Base-by-base conservation (phyloP, 169 alveolate species). In the Toxoplasma gondii region DNA sequence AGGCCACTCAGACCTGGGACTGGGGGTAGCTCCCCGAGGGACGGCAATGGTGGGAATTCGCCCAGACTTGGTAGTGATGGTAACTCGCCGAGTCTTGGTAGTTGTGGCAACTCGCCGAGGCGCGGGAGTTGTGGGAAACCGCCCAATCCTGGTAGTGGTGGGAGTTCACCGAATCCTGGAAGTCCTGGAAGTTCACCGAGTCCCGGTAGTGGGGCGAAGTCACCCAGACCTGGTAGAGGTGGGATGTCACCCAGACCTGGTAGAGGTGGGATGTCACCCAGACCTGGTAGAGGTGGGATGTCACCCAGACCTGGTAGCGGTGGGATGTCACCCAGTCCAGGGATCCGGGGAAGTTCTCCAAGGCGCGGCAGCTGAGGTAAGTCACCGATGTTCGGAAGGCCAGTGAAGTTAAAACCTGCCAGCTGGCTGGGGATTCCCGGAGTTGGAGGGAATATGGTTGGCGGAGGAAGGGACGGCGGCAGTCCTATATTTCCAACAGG, bases 281-380 rank as follows among this genome's bases (percentile, higher is more conserved):
- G 45, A 5, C 86, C 45, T 9, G 86, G 86, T 10, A 78, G 44
- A 1, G 22, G 49, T 1, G 86, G 86, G 22, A 78, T 10, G 5
- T 78, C 44, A 17, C 29, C 29, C 86, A 78, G 86, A 12, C n/a
- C 44, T 12, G 86, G 86, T 1, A 38, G 86, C 86, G 12, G 49
- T n/a, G 49, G 49, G 29, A 78, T 0, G 2, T 78, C 45, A 1
- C 49, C 49, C 45, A 78, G 86, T 12, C 86, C n/a, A 38, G 86
- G 86, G 16, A 78, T 17, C 44, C 7, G 86, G 86, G 86, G 86
- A 36, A 78, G 49, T n/a, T 78, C 44, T n/a, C 86, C 86, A 16
- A 78, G 86, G 43, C 86, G 27, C 39, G 86, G 86, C 29, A 78
- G 86, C 43, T 78, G 44, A 12, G 86, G 86, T 38, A 78, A 1